Evolutionary conservation across 805 yeast species (phyloP).

Genomic region (Scheffersomyces stipitis): DNA sequence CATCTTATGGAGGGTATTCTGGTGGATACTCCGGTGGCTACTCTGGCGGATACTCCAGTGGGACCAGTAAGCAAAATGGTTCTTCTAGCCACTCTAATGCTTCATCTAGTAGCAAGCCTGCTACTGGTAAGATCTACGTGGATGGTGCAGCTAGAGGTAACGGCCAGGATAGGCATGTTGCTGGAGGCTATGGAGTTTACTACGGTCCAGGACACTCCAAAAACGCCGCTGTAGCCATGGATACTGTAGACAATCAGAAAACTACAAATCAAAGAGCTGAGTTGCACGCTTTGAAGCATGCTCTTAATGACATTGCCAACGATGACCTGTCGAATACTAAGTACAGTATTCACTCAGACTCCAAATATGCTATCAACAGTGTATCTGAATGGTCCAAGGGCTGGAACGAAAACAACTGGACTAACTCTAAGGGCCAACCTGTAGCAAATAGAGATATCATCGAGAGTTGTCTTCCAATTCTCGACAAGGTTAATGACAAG

Average conservation of each 20-base stretch:
- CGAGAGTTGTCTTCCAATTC: slow-evolving; percentile 21
- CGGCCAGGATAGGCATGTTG: slow-evolving; percentile 41
- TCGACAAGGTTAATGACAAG: slow-evolving; percentile 34
- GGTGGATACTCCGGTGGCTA: too few relatives aligned
- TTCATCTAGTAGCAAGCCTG: slow-evolving; percentile 1
- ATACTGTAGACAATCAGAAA: slow-evolving; percentile 15
- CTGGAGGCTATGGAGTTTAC: slow-evolving; percentile 76
- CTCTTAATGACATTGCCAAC: slow-evolving; percentile 41
- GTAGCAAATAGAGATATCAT: slow-evolving; percentile 59
- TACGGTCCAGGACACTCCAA: slow-evolving; percentile 56
- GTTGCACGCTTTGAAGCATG: slow-evolving; percentile 61
- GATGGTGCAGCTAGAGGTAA: slow-evolving; percentile 78
- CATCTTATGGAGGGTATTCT: slow-evolving; percentile 2
- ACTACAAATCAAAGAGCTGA: slow-evolving; percentile 72
- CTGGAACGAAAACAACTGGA: slow-evolving; percentile 63
- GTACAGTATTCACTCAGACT: slow-evolving; percentile 63
- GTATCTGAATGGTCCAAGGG: slow-evolving; percentile 54
- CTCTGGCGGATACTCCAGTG: neutral
- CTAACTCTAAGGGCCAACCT: slow-evolving; percentile 37
- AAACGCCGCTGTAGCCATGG: slow-evolving; percentile 56
- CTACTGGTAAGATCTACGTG: slow-evolving; percentile 46
- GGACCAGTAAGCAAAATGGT: neutral
- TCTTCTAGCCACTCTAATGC: neutral
- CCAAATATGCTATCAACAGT: slow-evolving; percentile 60
- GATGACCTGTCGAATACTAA: slow-evolving; percentile 18